Conservation (phyloP, 2,329 filamentous ascomycete species). For the Talaromyces islandicus region DNA sequence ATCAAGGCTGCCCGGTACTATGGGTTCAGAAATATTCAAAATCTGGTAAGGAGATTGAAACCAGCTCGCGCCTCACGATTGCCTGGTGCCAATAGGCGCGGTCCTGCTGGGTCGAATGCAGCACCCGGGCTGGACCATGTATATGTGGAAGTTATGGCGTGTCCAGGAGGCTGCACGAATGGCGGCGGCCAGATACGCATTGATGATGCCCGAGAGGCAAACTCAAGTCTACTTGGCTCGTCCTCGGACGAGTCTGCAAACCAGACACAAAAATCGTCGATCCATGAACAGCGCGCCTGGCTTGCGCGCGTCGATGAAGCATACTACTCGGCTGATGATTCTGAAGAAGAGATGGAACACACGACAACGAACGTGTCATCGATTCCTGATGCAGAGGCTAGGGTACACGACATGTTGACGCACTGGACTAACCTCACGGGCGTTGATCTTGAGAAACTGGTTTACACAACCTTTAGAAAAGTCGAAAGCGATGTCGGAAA, state of each 20-base stretch:
- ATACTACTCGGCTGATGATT: conserved; percentile 69
- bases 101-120: conserved; percentile 19
- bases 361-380: conserved; percentile 20
- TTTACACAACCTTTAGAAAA: conserved; percentile 81
- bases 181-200: conserved; percentile 93
- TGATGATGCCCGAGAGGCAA: conserved; percentile 57
- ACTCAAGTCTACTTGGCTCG: conserved; percentile 8
- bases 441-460: conserved; percentile 64
- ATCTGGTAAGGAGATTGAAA: conserved; percentile 86
- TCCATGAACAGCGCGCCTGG: conserved; percentile 82
- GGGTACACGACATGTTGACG: conserved; percentile 59
- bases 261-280: conserved; percentile 54
- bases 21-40: conserved; percentile 97
- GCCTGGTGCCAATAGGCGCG: conserved; percentile 51
- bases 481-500: conserved; percentile 95
- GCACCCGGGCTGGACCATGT: conserved; percentile 58
- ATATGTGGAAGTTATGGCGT: conserved; percentile 99
- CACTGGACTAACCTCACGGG: conserved; percentile 72
- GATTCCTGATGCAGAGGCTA: conserved; percentile 20
- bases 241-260: conserved; percentile 17
- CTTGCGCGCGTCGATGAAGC: conserved; percentile 77
- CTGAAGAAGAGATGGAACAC: conserved; percentile 30
- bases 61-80: conserved; percentile 72
- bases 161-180: conserved; percentile 97
- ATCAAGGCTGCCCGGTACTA: conserved; percentile 88